Percentiles rank a stretch among this genome's conserved stretches.
Conservation (phyloP, 495 filamentous ascomycete species). For the Penicillium arizonense region DNA sequence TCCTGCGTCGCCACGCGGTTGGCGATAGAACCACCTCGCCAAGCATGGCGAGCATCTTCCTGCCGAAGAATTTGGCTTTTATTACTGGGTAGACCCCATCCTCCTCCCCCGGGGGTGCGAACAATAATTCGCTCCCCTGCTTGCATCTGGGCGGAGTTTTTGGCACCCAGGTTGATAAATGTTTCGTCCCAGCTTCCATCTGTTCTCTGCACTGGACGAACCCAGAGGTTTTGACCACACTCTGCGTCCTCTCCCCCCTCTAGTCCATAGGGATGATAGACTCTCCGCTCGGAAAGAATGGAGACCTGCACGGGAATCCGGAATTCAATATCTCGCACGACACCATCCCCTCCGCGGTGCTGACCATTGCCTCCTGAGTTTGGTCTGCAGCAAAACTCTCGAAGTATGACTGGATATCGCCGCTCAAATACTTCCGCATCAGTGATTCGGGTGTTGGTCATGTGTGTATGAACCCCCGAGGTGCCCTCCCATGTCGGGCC, state of each 20-base stretch:
- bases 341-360: slow-evolving; percentile 39
- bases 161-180: slow-evolving; percentile 74
- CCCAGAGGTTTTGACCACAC: slow-evolving; percentile 36
- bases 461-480: slow-evolving; percentile 84
- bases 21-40: slow-evolving; percentile 32
- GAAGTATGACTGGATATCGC: slow-evolving; percentile 81
- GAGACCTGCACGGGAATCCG: slow-evolving; percentile 69
- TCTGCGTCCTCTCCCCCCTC: slow-evolving; percentile 72
- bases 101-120: slow-evolving; percentile 46
- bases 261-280: slow-evolving; percentile 84
- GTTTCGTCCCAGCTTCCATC: slow-evolving; percentile 51
- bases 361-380: slow-evolving; percentile 50
- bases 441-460: slow-evolving; percentile 96
- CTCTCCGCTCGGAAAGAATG: slow-evolving; percentile 80
- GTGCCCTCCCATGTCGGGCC: slow-evolving; percentile 82
- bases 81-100: slow-evolving; percentile 34
- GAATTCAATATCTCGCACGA: slow-evolving; percentile 37
- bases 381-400: slow-evolving; percentile 79
- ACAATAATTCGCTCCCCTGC: slow-evolving; percentile 78
- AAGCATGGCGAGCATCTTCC: slow-evolving; percentile 25
- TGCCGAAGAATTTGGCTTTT: slow-evolving; percentile 10
- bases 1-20: slow-evolving; percentile 27
- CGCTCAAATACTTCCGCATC: slow-evolving; percentile 89
- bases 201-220: slow-evolving; percentile 47
- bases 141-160: slow-evolving; percentile 83